Base-by-base conservation (phyloP, 164 flowering plant genomes). In the Hamamelis virginiana region DNA sequence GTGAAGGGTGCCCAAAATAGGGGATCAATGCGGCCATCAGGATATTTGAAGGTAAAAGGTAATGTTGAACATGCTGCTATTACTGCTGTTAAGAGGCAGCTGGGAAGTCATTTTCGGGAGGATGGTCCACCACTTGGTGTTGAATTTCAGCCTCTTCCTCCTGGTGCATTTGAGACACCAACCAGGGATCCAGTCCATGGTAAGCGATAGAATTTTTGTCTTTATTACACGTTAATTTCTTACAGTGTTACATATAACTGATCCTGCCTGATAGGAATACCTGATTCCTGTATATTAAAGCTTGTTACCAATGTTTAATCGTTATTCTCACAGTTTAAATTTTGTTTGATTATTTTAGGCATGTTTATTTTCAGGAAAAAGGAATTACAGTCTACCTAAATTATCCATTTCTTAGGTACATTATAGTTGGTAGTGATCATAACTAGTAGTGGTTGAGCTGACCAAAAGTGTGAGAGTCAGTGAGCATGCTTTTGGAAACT, bases 51-150 rank as follows among this genome's bases (percentile, higher is more conserved):
- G 79, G 79, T 89, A 77, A 89, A 83, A 81, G 91, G 89, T 26
- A 87, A 81, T 22, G 72, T 78, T 68, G 98, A 89, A 74, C 86
- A 89, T 80, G 82, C 84, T 78, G 95, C 94, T 68, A 86, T 92
- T 62, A 79, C 87, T 71, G 86, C 92, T 69, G 98, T 92, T 5
- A 94, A 85, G 81, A 86, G 80, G 77, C 94, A 89, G 76, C 74
- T 94, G 44, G 98, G 98, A 26, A 84, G 83, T 72, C 76, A 80
- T 59, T 94, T 88, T 68, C 67, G 75, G 19, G 86, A 82, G 71
- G 94, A 94, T 83, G 98, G 98, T 66, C 98, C 98, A 38, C 86
- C 76, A 14, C 89, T 94, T 62, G 92, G 90, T 59, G 71, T 88
- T 64, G 86, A 88, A 46, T 94, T 94, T 79, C 81, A 94, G 51